Evolutionary conservation across 805 yeast species (phyloP).

Genomic region (Saturnispora saitoi): DNA sequence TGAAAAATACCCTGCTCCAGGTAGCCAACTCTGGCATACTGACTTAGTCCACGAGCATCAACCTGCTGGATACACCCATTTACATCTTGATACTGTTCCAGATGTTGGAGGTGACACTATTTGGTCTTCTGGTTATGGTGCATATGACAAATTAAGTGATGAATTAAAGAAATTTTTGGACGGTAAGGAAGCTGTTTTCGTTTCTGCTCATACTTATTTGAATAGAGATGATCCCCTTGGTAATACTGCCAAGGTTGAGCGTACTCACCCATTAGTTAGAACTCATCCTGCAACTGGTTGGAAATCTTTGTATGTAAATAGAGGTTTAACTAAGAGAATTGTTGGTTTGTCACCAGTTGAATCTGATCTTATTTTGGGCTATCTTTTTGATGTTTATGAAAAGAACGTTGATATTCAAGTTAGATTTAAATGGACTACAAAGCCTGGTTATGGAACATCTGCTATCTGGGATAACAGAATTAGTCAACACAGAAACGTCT

Average conservation of each 20-base stretch:
- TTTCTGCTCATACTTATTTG: conserved; percentile 33
- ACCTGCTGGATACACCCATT: conserved; percentile 48
- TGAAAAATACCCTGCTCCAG: conserved; percentile 8
- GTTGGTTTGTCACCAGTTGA: conserved; percentile 46
- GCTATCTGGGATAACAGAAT: conserved; percentile 46
- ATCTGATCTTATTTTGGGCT: conserved; percentile 38
- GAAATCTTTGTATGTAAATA: conserved; percentile 48
- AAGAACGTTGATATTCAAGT: conserved; percentile 49
- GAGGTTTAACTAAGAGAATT: conserved; percentile 42
- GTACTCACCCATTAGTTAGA: conserved; percentile 53
- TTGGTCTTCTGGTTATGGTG: conserved; percentile 50
- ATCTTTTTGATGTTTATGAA: conserved; percentile 39
- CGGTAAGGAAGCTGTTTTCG: conserved; percentile 39
- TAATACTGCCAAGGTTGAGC: conserved; percentile 38
- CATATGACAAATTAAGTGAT: conserved; percentile 47
- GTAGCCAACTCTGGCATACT: conserved; percentile 38
- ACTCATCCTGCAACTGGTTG: conserved; percentile 61
- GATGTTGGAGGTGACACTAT: conserved; percentile 47
- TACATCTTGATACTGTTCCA: conserved; percentile 45
- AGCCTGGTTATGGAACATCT: conserved; percentile 33
- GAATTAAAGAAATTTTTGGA: conserved; percentile 43
- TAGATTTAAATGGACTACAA: conserved; percentile 39
- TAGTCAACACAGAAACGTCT: conserved; percentile 36
- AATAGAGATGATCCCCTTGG: conserved; percentile 36
- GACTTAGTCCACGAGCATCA: conserved; percentile 44